Evolutionary conservation across 2,329 filamentous ascomycete species (phyloP), one percentile per base, ranked within the genome.

Genomic region (Ascochyta lentis): DNA sequence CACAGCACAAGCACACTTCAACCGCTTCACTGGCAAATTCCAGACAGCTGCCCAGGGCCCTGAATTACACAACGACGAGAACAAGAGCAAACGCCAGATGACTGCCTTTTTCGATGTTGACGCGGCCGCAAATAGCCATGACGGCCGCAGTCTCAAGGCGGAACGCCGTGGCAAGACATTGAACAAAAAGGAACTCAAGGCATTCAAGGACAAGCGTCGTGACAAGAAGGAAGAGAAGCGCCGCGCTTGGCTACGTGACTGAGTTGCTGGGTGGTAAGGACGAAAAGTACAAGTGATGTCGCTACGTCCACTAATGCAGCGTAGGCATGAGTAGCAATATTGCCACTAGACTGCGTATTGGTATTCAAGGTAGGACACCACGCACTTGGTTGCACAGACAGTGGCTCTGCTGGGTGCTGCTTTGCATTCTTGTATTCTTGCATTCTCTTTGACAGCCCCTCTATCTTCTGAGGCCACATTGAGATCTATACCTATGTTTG

Each of bases 101-200:
- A 90, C 91, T 71, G 91, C 92, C 37, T 98, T 89, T 78, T 99
- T 98, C 75, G 94, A 99, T 72, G 93, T 97, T 39, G 93, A 98
- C 75, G 91, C 92, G 4, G 93, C 92, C 3, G 94, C 93, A 4
- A 97, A 96, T 71, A 86, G 86, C 54, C 93, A 99, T 70, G 89
- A 96, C 66, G 95, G 95, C 2, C 86, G 89, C 55, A 97, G 93
- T 71, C 80, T 99, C 55, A 96, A 94, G 78, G 95, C 92, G 2
- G 95, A 99, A 80, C 84, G 95, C 51, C 88, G 90, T 54, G 87
- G 88, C 50, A 93, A 95, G 84, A 92, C 91, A 77, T 83, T 94
- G 23, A 89, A 80, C 53, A 96, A 94, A 81, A 82, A 89, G 58
- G 92, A 99, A 78, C 79, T 99, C 61, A 94, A 96, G 79, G 87